Base-by-base conservation (phyloP, 805 yeast genomes). In the Kregervanrija fluxuum region DNA sequence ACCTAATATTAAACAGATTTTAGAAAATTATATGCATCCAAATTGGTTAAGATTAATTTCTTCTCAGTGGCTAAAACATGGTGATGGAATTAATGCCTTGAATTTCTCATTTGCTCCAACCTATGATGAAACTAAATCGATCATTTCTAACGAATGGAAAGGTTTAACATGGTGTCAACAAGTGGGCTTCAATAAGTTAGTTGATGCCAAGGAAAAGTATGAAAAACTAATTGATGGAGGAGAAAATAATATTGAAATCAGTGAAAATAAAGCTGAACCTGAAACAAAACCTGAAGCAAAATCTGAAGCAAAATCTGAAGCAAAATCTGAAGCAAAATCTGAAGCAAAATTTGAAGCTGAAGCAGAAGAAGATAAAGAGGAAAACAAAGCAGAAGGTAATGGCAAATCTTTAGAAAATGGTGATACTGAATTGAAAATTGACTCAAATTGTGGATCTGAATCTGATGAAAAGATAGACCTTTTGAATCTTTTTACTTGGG, bases 31-130 rank as follows among this genome's bases (percentile, higher is more conserved):
- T 52, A 60, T 77, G 47, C 83, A 79, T 59, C 83, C 82, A 30
- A 76, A 77, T 48, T 79, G 84, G 83, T 73, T 74, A 48, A 73
- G 79, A 5, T 60, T 85, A 41, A 81, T 88, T 10, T 70, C 81
- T 4, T 73, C 86, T 1, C 71, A 71, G 39, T 85, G 91, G 90
- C 61, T 84, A 16, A 72, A 74, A 42, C 73, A 59, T 40, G 65
- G 65, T 4, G 43, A 44, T 8, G 53, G 52, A 30, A 69, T 69
- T 11, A 69, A 66, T 43, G 67, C 58, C n/a, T 28, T 47, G 6
- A 60, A 66, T 30, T 66, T 71, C 39, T 69, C 78, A 11, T 84
- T 82, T 69, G 86, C 87, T 0, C 93, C 93, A 4, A 59, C 73
- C 10, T 64, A 71, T 36, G 88, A 82, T 57, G 83, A 82, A 51